phyloP scores from a whole-genome alignment of 306 rosid species.

The Abrus pulchellus region DNA sequence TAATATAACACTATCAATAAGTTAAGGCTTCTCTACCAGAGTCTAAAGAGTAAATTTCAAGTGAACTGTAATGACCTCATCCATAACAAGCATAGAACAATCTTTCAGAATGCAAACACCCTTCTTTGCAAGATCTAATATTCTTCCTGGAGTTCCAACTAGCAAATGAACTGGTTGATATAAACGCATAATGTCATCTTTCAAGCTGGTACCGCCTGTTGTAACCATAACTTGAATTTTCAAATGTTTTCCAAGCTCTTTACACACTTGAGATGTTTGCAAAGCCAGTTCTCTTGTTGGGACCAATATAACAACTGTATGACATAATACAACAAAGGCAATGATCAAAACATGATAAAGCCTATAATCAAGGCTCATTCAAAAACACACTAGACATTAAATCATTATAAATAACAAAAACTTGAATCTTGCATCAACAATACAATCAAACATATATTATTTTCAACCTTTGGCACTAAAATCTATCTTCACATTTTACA shows the following conservation, averaged over 20 bases:
- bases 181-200: conserved; percentile 97
- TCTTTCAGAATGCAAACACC: conserved; percentile 87
- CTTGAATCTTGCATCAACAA: conserved; percentile 31
- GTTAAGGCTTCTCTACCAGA: conserved; percentile 8
- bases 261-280: conserved; percentile 99
- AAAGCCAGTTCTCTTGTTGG: conserved; percentile 98
- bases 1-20: background rate
- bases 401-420: background rate
- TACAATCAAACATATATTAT: conserved; percentile 33
- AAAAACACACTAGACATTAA: background rate
- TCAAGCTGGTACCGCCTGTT: conserved; percentile 97
- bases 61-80: conserved; percentile 71
- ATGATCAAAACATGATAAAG: conserved; percentile 24
- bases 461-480: conserved; percentile 26
- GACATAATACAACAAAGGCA: conserved; percentile 34
- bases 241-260: conserved; percentile 97
- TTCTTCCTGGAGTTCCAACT: conserved; percentile 99
- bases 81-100: conserved; percentile 95
- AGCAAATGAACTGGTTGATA: conserved; percentile 98
- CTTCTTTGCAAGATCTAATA: conserved; percentile 94
- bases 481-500: background rate
- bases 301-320: conserved; percentile 90
- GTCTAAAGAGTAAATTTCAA: conserved; percentile 14
- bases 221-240: conserved; percentile 97
- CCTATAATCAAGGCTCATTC: conserved; percentile 29